These are phyloP conservation scores for Isatis tinctoria DNA, from an alignment of 345 rosid species.

Conservation along the genomic window DNA sequence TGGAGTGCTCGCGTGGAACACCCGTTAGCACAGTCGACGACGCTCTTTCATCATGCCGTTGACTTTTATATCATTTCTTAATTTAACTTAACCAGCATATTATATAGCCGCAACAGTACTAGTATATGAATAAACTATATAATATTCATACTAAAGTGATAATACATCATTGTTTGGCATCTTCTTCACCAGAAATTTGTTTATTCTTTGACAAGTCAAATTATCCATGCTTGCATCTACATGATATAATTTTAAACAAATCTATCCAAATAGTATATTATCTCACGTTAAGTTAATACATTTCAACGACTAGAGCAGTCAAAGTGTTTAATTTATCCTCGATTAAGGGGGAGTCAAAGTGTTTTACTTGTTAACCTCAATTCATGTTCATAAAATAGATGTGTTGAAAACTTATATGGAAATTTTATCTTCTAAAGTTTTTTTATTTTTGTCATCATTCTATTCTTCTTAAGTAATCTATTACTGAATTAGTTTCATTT, in stretches of 20 bases:
- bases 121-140: neutral
- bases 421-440: too few species aligned
- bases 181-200: neutral
- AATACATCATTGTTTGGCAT: neutral
- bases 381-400: too few species aligned
- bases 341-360: too few species aligned
- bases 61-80: neutral
- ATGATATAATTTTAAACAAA: neutral
- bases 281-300: neutral
- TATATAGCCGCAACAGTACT: neutral
- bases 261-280: neutral
- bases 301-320: neutral
- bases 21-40: neutral
- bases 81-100: slow-evolving; percentile 3
- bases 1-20: slow-evolving; percentile 1
- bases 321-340: too few species aligned
- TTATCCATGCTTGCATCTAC: neutral
- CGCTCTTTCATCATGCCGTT: neutral
- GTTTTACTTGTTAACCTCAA: too few species aligned
- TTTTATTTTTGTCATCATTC: too few species aligned
- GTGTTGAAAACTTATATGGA: too few species aligned
- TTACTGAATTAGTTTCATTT: too few species aligned
- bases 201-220: neutral
- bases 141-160: neutral
- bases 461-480: too few species aligned